Conservation (phyloP, 2,329 filamentous ascomycete genomes). For the Aspergillus amoenus region DNA sequence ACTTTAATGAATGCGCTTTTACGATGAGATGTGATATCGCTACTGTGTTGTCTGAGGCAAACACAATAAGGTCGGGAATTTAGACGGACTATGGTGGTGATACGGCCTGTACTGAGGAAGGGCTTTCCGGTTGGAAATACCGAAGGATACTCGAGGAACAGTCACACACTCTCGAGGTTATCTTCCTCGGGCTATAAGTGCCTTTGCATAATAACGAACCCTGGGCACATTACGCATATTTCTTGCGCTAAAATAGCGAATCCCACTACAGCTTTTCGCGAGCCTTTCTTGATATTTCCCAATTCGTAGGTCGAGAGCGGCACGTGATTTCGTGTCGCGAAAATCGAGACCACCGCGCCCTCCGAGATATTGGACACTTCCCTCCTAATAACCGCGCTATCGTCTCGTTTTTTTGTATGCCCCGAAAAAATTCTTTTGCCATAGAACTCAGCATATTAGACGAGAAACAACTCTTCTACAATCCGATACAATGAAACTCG, state of each 20-base stretch:
- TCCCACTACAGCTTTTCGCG: background rate
- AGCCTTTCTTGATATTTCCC: background rate
- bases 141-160: background rate
- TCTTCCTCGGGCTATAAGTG: background rate
- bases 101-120: background rate
- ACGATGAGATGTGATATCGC: conserved; percentile 18
- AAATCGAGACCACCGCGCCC: conserved; percentile 19
- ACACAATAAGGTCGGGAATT: background rate
- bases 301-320: background rate
- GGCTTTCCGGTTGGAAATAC: background rate
- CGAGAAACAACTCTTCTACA: background rate
- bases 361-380: conserved; percentile 6
- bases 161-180: background rate
- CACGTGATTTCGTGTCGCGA: conserved; percentile 25
- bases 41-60: background rate
- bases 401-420: background rate
- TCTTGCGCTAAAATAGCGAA: background rate
- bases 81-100: background rate
- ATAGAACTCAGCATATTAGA: background rate
- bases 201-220: background rate
- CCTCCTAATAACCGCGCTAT: background rate
- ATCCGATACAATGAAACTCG: background rate
- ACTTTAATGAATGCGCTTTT: conserved; percentile 9
- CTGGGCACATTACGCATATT: background rate
- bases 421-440: background rate